Evolutionary conservation across 1,284 basidiomycete species (phyloP), one percentile per base, ranked within the genome.

Genomic region (Takashimella koratensis): DNA sequence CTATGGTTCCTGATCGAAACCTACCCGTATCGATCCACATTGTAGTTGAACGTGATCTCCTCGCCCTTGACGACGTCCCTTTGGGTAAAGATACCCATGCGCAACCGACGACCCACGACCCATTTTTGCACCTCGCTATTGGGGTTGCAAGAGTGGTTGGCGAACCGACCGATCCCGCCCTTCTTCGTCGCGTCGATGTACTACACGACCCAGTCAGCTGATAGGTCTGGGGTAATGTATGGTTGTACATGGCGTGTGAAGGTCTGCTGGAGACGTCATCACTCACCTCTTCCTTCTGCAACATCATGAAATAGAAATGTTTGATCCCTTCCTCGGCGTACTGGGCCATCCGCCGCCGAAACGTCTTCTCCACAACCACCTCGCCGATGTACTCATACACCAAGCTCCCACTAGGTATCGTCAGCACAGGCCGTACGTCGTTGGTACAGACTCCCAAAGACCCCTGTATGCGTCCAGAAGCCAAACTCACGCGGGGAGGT

Each of bases 261-360:
- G 30, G 21, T 52, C 27, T 22, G 36, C n/a, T n/a, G 8, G 16
- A 8, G 5, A 11, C 25, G 39, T n/a, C 13, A 25, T 49, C 54
- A 62, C 84, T 57, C 60, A 91, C 91, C 82, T 98, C 93, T 64
- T 97, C 93, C 66, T 90, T 92, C 76, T 98, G 96, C 52, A 98
- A 77, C 89, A 97, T 95, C 96, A 98, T 99, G 70, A 99, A 99
- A 77, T 98, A 99, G 68, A 98, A 99, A 75, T 98, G 95, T 53
- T 85, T 81, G 59, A 98, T 93, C 16, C 94, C 94, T 73, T 97
- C 92, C 42, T 87, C 82, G 2, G 86, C 92, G 71, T 99, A 99
- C 39, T 88, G 86, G 47, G 88, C 83, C 92, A 98, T 98, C 40
- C 95, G 85, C 71, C 90, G 91, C 74, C 88, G 84, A 74, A 99